These are phyloP conservation scores for Calonectria hongkongensis DNA, from an alignment of 2,329 filamentous ascomycete genomes.

Conservation along the genomic window DNA sequence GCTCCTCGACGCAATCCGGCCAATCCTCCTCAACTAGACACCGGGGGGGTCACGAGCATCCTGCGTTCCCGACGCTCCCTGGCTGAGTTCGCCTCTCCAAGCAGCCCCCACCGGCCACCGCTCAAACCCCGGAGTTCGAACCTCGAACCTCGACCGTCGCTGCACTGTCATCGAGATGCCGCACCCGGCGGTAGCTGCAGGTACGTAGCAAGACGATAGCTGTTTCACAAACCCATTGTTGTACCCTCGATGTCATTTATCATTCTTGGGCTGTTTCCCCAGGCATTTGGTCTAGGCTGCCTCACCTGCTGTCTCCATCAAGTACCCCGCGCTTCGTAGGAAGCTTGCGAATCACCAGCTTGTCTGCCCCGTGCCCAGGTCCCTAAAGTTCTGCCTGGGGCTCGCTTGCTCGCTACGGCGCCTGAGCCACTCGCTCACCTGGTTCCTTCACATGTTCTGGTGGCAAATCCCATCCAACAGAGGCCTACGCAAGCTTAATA, in stretches of 20 bases:
- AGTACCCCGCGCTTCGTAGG: conserved; percentile 49
- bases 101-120: conserved; percentile 6
- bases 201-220: conserved; percentile 7
- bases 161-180: conserved; percentile 23
- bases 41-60: conserved; percentile 12
- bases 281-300: neutral
- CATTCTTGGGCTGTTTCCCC: neutral
- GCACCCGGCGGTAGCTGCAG: conserved; percentile 31
- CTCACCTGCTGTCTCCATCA: conserved; percentile 18
- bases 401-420: conserved; percentile 31
- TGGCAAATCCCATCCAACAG: conserved; percentile 35
- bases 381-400: conserved; percentile 37
- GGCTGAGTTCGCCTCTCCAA: conserved; percentile 9
- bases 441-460: conserved; percentile 38
- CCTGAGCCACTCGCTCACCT: conserved; percentile 48
- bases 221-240: neutral
- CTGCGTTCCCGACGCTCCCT: conserved; percentile 1
- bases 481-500: conserved; percentile 39
- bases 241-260: neutral
- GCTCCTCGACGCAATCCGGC: neutral
- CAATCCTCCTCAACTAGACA: neutral
- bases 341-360: conserved; percentile 51
- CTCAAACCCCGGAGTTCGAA: conserved; percentile 23
- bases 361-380: conserved; percentile 28
- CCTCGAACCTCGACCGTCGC: conserved; percentile 12